Base-by-base conservation (phyloP, 257 asterid genomes). In the Salvia splendens region DNA sequence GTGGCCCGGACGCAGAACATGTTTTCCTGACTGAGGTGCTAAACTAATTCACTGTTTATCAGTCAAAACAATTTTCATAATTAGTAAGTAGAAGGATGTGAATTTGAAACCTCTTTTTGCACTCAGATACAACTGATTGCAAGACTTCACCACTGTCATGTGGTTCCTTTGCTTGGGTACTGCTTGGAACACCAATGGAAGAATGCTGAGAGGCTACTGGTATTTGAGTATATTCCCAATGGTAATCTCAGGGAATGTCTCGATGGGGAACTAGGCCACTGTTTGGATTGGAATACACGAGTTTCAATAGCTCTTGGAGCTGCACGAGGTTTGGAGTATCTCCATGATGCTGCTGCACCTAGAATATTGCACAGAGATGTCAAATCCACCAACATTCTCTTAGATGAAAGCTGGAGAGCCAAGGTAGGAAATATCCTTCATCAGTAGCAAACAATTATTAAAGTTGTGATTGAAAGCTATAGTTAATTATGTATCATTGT, bases 341-440 rank as follows among this genome's bases (percentile, higher is more conserved):
- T 94, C 71, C 98, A 94, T 56, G 99, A 88, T 75, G 91, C 98
- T 43, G 99, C 99, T 42, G 99, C 99, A 0, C 99, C 99, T 46
- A 81, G 88, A 82, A 94, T 94, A 63, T 69, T 94, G 88, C 98
- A 94, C 77, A 84, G 99, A 73, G 99, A 94, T 68, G 99, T 94
- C 67, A 94, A 94, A 61, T 94, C 99, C 8, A 83, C 98, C 2
- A 94, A 94, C 70, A 85, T 94, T 70, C 98, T 94, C 61, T 75
- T 94, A 79, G 98, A 94, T 62, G 95, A 89, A 58, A 89, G 84
- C 35, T 94, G 87, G 95, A 87, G 80, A 77, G 96, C 99, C 47
- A 94, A 88, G 96, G 99, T 91, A 76, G 57, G 67, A n/a, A 61
- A 68, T 45, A 68, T 48, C 52, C 65, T 48, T 28, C 61, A 40